These are phyloP conservation scores for Casaregolazyma suthepensis DNA, from an alignment of 1,139 yeast genomes.

Conservation along the genomic window DNA sequence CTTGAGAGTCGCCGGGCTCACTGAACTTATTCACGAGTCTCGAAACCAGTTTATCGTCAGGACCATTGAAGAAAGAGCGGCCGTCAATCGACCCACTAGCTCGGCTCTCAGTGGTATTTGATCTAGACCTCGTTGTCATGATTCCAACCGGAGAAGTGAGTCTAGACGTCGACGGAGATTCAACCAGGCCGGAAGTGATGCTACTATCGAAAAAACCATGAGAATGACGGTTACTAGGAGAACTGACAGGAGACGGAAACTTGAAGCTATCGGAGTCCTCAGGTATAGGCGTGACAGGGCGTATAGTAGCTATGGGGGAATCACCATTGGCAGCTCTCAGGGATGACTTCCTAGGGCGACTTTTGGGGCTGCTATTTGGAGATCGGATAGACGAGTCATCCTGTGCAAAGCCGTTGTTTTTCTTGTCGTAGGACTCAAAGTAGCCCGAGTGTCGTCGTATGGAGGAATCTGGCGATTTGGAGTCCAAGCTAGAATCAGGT, in stretches of 20 bases:
- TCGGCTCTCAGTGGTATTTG: slow-evolving; percentile 7
- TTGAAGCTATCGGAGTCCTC: not conserved
- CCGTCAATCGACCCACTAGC: slow-evolving; percentile 18
- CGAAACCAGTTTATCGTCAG: slow-evolving; percentile 20
- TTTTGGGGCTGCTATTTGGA: not conserved
- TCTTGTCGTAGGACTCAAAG: not conserved
- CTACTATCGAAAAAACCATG: not conserved
- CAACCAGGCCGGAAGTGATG: not conserved
- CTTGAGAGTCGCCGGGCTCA: not conserved
- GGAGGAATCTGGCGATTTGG: not conserved
- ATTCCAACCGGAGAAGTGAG: slow-evolving; percentile 5
- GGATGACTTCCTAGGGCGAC: not conserved
- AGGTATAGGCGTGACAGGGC: not conserved
- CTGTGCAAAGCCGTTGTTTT: not conserved
- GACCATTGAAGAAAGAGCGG: slow-evolving; percentile 16
- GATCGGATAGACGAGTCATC: not conserved
- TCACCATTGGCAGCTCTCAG: not conserved
- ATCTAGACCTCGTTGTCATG: not conserved
- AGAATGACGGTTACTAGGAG: not conserved
- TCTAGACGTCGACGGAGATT: slow-evolving; percentile 1
- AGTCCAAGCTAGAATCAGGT: not conserved
- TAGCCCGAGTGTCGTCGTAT: not conserved
- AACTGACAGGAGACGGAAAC: not conserved
- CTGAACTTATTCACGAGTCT: slow-evolving; percentile 23
- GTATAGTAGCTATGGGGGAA: not conserved